Conservation (phyloP, 2,329 filamentous ascomycete genomes). For the Fonsecaea pedrosoi region DNA sequence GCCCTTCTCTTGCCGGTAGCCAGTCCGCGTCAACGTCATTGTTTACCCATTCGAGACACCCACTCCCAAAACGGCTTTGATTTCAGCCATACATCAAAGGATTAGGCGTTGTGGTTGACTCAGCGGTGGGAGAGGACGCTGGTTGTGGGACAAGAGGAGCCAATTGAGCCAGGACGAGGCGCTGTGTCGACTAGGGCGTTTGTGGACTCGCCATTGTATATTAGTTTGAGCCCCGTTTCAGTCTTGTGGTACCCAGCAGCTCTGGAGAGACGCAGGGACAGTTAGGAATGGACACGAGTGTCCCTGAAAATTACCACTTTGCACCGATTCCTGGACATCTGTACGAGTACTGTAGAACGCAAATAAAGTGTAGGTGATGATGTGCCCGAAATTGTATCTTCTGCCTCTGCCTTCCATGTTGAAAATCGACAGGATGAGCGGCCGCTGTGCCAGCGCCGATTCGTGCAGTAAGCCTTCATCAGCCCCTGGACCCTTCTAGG, state of each 20-base stretch:
- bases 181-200: neutral
- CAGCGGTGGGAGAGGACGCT: neutral
- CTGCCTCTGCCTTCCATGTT: neutral
- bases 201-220: neutral
- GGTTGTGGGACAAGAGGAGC: neutral
- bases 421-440: neutral
- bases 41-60: slow-evolving; percentile 8
- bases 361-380: neutral
- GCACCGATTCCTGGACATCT: neutral
- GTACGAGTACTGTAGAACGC: too few species aligned
- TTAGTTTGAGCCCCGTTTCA: neutral
- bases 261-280: neutral
- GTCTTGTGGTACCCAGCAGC: neutral
- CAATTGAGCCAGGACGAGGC: neutral
- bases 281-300: neutral
- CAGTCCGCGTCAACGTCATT: slow-evolving; percentile 7
- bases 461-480: neutral
- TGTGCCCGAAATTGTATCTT: too few species aligned
- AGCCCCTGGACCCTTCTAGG: neutral
- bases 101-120: neutral
- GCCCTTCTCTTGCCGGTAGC: neutral
- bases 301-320: neutral
- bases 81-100: neutral
- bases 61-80: neutral
- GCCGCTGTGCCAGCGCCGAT: neutral